Percentiles rank a stretch among this genome's conserved stretches.
phyloP scores from a whole-genome alignment of 192 early-diverging fungal species.

The Helicostylum pulchrum region DNA sequence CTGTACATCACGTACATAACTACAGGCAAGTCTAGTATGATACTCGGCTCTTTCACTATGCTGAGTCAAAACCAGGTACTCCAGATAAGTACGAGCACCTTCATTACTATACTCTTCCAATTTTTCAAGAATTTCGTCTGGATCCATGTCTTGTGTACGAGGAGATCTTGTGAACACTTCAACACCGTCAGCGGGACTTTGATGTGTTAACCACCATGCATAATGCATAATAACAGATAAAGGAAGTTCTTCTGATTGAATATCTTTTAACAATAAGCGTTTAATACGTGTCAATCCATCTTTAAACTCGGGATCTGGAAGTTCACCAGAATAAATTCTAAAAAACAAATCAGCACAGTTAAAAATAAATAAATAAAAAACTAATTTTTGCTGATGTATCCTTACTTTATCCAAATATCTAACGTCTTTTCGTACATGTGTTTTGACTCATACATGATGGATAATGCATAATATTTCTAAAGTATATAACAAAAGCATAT shows the following conservation, averaged over 20 bases:
- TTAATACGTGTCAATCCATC: slow-evolving; percentile 41
- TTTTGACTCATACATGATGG: slow-evolving; percentile 55
- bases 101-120: slow-evolving; percentile 35
- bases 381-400: too few species aligned
- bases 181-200: slow-evolving; percentile 41
- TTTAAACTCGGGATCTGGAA: slow-evolving; percentile 50
- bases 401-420: slow-evolving; percentile 64
- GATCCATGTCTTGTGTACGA: slow-evolving; percentile 33
- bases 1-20: slow-evolving; percentile 37
- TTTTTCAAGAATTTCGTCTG: slow-evolving; percentile 27
- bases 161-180: slow-evolving; percentile 38
- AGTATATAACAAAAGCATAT: neutral
- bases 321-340: slow-evolving; percentile 51
- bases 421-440: slow-evolving; percentile 46
- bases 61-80: slow-evolving; percentile 47
- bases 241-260: slow-evolving; percentile 24
- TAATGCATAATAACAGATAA: slow-evolving; percentile 42
- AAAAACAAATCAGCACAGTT: neutral
- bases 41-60: slow-evolving; percentile 42
- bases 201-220: slow-evolving; percentile 50
- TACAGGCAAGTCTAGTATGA: slow-evolving; percentile 39
- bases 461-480: slow-evolving; percentile 59
- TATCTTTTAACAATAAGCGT: slow-evolving; percentile 32
- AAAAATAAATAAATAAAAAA: too few species aligned
- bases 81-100: slow-evolving; percentile 42